Percentiles rank a stretch among this genome's conserved stretches.
These are phyloP conservation scores for Talaromyces sp. DNA, from an alignment of 2,329 filamentous ascomycete genomes.

Conservation along the genomic window DNA sequence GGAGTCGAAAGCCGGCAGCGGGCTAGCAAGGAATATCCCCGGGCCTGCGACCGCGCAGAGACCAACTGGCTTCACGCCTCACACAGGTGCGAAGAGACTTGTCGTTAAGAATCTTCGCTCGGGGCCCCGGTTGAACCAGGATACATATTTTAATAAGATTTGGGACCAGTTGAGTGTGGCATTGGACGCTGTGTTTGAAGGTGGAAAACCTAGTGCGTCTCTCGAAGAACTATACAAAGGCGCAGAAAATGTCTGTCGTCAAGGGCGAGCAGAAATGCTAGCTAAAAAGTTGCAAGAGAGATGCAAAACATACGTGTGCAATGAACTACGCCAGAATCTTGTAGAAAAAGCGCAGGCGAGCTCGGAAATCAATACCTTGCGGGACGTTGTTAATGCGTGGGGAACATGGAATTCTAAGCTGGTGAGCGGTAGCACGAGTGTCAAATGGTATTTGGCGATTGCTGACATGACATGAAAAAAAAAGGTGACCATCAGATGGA, in stretches of 20 bases:
- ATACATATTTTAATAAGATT: conserved; percentile 71
- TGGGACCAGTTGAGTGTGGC: conserved; percentile 70
- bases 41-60: conserved; percentile 27
- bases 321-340: conserved; percentile 54
- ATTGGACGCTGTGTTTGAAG: conserved; percentile 66
- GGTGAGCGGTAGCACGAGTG: conserved; percentile 42
- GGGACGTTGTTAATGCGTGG: conserved; percentile 61
- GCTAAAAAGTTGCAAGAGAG: conserved; percentile 60
- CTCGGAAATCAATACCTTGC: conserved; percentile 60
- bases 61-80: conserved; percentile 59
- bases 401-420: conserved; percentile 70
- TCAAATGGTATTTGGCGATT: background rate
- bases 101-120: conserved; percentile 88
- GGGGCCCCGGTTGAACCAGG: conserved; percentile 58
- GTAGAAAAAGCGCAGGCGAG: conserved; percentile 49
- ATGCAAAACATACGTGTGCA: conserved; percentile 59
- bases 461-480: background rate
- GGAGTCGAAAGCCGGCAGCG: conserved; percentile 29
- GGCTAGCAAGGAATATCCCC: conserved; percentile 44
- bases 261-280: conserved; percentile 64
- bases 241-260: conserved; percentile 85
- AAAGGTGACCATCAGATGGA: conserved; percentile 71
- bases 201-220: conserved; percentile 60
- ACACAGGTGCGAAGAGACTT: conserved; percentile 74
- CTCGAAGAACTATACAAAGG: conserved; percentile 84